Evolutionary conservation across 2,329 filamentous ascomycete species (phyloP), one percentile per base, ranked within the genome.

Genomic region (Aspergillus udagawae): DNA sequence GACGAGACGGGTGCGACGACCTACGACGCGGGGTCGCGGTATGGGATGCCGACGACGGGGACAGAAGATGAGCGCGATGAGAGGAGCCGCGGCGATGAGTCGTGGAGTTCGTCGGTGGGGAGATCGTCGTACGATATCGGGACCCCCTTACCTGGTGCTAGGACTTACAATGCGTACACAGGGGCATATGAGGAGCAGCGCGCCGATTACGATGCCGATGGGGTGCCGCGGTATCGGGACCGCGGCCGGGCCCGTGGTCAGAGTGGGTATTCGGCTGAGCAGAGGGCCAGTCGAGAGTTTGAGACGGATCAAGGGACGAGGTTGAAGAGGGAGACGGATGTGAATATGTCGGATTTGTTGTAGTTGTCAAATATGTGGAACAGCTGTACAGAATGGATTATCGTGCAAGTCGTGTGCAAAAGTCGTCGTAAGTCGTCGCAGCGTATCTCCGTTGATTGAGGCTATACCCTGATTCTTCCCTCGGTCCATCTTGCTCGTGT

Each of bases 401-500:
- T 20, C 23, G 25, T 51, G n/a, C 21, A 23, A 21, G 48, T 8
- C 23, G 21, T 52, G 27, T 17, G 32, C 25, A 35, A 23, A 57
- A 25, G 4, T 44, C n/a, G n/a, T 42, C 42, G 20, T 23, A 45
- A 45, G 7, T 45, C 42, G 42, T 45, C 23, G 10, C 17, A 44
- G 8, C 4, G 41, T 9, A 4, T 20, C 21, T 6, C n/a, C n/a
- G 44, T 25, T 23, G 44, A 23, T 47, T 0, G 8, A 47, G 20
- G 57, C 20, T 52, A 48, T 47, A 70, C 57, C 29, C 63, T 65
- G 23, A 77, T 67, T 28, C 70, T 66, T 10, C 74, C 71, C 51
- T 71, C 63, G 2, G 55, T 62, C 64, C 67, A 70, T n/a, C 68
- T 63, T 25, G 52, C 56, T 10, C 63, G 63, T 1, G 63, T 55